Base-by-base conservation (phyloP, 805 yeast species). In the Barnettozyma botsteinii region DNA sequence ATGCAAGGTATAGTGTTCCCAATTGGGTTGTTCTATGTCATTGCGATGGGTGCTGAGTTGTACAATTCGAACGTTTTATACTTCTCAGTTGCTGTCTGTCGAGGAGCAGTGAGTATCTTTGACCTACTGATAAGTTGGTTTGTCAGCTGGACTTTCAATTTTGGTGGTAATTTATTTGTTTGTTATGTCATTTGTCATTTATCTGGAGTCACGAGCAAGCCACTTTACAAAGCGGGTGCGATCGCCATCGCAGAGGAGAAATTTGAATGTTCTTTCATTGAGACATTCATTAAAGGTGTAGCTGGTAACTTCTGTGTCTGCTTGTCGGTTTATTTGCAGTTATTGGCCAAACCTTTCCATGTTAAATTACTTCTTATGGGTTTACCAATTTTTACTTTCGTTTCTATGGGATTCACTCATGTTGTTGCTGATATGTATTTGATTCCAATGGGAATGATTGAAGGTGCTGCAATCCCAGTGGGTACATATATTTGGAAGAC, bases 391-490 rank as follows among this genome's bases (percentile, higher is more conserved):
- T 82, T 83, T 59, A 77, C 89, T 0, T 83, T 85, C 59, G 93
- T 83, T n/a, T 52, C 80, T 1, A 66, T 80, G 67, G 93, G 94
- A 0, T 85, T 78, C 60, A 77, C 85, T 2, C 94, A 85, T 55
- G 77, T 78, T 2, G 87, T 85, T 8, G 95, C 94, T 1, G 95
- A 85, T 57, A 83, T 85, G 93, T 79, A 68, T 48, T 49, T 82
- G 39, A 56, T 81, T 5, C 76, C 80, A 8, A 73, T 77, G 47
- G 94, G 85, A 0, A 60, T 83, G 55, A 67, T 84, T 35, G 82
- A 81, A 58, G 75, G 80, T 13, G 83, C 85, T 1, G 70, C 75
- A 3, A 64, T 79, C 8, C 65, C 81, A 0, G 85, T 82, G 27
- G 84, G 79, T 0, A 59, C 62, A 9, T 80, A 77, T 42, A 76